These are phyloP conservation scores for Trametes gibbosa DNA, from an alignment of 768 basidiomycete species.

Conservation along the genomic window DNA sequence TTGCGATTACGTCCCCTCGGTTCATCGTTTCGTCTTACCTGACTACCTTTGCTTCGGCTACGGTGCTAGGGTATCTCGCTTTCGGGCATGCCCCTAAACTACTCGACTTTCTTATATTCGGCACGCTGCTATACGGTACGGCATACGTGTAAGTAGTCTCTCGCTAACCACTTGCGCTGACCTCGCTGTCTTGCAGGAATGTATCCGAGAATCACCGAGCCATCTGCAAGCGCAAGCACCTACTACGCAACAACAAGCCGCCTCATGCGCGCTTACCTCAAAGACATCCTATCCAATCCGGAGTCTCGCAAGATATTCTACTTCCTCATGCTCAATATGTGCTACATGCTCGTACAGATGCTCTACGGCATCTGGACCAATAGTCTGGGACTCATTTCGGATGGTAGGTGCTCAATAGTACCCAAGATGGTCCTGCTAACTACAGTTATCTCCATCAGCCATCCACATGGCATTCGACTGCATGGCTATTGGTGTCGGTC, in stretches of 20 bases:
- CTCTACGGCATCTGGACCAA: slow-evolving; percentile 98
- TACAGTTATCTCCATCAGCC: slow-evolving; percentile 45
- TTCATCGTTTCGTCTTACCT: slow-evolving; percentile 61
- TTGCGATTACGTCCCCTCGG: slow-evolving; percentile 46
- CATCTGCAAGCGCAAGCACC: slow-evolving; percentile 4
- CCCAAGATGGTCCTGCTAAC: background rate
- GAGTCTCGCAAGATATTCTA: slow-evolving; percentile 97
- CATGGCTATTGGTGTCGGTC: slow-evolving; percentile 92
- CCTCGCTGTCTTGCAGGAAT: slow-evolving; percentile 3
- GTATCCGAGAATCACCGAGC: slow-evolving; percentile 5
- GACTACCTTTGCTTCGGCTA: slow-evolving; percentile 44
- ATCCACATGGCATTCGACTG: slow-evolving; percentile 99
- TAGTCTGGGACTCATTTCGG: slow-evolving; percentile 92
- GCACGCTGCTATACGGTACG: slow-evolving; percentile 65
- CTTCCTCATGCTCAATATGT: slow-evolving; percentile 91
- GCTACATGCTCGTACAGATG: slow-evolving; percentile 97
- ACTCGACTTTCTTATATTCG: slow-evolving; percentile 57
- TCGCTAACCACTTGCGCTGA: background rate
- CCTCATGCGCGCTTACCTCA: slow-evolving; percentile 65
- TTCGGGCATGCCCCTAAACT: slow-evolving; percentile 61
- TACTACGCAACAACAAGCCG: slow-evolving; percentile 28
- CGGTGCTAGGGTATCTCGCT: slow-evolving; percentile 55
- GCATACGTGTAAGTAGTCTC: background rate
- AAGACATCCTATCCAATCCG: slow-evolving; percentile 85
- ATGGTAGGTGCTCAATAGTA: slow-evolving; percentile 51